Conservation (phyloP, 2,329 filamentous ascomycete genomes). For the Clarireedia paspali region DNA sequence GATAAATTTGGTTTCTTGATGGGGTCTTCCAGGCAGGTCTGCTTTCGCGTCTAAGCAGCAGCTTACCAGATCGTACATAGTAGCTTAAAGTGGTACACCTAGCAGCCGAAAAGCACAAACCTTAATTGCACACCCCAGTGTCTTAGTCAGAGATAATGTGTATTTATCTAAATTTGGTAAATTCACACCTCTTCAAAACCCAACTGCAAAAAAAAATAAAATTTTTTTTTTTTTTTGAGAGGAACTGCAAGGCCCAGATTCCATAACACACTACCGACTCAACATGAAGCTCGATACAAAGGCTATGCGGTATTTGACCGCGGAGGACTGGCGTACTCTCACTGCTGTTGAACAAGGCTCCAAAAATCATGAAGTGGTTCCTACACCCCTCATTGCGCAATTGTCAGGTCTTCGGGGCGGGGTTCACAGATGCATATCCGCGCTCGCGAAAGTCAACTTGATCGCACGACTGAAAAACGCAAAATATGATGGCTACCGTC, state of each 20-base stretch:
- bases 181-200: background rate
- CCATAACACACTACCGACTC: background rate
- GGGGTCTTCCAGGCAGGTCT: conserved; percentile 10
- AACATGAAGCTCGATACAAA: conserved; percentile 92
- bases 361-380: conserved; percentile 95
- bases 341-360: conserved; percentile 88
- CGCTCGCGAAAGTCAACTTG: conserved; percentile 82
- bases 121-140: conserved; percentile 3
- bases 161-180: background rate
- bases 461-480: conserved; percentile 93
- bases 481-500: conserved; percentile 92
- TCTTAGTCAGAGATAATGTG: background rate
- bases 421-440: conserved; percentile 81
- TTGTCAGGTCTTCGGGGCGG: conserved; percentile 75
- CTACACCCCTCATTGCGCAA: conserved; percentile 79
- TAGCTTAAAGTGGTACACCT: conserved; percentile 6
- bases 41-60: conserved; percentile 10
- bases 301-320: conserved; percentile 81
- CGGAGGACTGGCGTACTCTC: conserved; percentile 93
- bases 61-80: conserved; percentile 6
- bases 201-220: conserved; percentile 2
- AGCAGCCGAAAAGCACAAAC: conserved; percentile 4
- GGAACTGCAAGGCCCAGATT: background rate
- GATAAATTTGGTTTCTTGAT: conserved; percentile 19
- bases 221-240: background rate